phyloP scores from a whole-genome alignment of 1,284 basidiomycete genomes.

The Ustilago lituana region DNA sequence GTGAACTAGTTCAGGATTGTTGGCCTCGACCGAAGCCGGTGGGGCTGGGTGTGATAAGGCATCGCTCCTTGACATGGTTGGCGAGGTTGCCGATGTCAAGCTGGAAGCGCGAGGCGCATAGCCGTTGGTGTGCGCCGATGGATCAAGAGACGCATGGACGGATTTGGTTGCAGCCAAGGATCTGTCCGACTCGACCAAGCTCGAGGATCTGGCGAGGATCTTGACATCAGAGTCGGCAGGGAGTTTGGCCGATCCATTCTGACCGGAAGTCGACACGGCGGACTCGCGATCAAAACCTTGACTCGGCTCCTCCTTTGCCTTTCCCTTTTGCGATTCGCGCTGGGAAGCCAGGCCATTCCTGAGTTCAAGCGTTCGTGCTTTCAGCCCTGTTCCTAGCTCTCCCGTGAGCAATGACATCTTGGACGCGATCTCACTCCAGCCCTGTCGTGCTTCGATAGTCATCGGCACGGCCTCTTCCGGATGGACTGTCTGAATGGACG shows the following conservation, averaged over 20 bases:
- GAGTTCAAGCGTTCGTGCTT: slow-evolving; percentile 16
- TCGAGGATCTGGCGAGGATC: slow-evolving; percentile 32
- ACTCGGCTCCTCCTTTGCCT: neutral
- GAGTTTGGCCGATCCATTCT: slow-evolving; percentile 4
- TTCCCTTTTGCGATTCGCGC: neutral
- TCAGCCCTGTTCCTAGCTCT: slow-evolving; percentile 14
- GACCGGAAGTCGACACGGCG: neutral
- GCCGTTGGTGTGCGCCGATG: slow-evolving; percentile 20
- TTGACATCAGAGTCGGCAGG: slow-evolving; percentile 19
- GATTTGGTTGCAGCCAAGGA: slow-evolving; percentile 27
- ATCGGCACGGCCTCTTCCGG: slow-evolving; percentile 21
- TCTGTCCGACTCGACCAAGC: slow-evolving; percentile 31
- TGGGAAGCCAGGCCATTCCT: slow-evolving; percentile 4
- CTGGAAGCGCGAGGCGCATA: slow-evolving; percentile 30
- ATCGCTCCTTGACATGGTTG: slow-evolving; percentile 41
- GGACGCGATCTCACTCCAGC: slow-evolving; percentile 56
- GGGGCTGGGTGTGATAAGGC: slow-evolving; percentile 50
- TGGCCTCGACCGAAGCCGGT: slow-evolving; percentile 48
- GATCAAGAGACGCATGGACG: slow-evolving; percentile 20
- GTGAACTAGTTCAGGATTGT: slow-evolving; percentile 46
- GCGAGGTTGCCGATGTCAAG: slow-evolving; percentile 7
- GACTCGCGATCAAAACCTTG: neutral
- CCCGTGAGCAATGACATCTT: slow-evolving; percentile 37
- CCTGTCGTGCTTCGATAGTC: slow-evolving; percentile 51
- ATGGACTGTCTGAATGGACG: slow-evolving; percentile 24